Evolutionary conservation across 345 rosid genomes (phyloP), one percentile per base, ranked within the genome.

Genomic region (Rubroshorea leprosula): DNA sequence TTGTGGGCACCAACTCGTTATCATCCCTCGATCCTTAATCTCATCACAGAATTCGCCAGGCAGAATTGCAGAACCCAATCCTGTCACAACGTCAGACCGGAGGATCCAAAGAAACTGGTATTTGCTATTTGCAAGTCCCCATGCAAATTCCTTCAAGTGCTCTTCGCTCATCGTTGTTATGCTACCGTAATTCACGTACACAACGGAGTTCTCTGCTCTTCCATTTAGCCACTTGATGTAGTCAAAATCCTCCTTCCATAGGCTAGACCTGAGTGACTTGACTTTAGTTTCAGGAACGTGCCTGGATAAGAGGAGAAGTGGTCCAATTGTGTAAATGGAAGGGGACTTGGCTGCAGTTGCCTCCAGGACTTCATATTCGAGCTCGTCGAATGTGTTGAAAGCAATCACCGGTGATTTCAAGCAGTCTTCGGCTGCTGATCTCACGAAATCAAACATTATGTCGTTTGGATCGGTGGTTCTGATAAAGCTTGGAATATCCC

Each of bases 161-260:
- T 63, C 16, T 10, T 47, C 48, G 9, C 60, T 57, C 68, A 73
- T 60, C 14, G 60, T 41, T 14, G 50, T 48, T 0, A 68, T 8
- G 48, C 73, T 50, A 0, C 77, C 77, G 15, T 49, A 73, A 49
- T 68, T 73, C 46, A 73, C 69, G n/a, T 68, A 73, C 13, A 68
- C 57, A 51, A 73, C 77, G 3, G 73, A 73, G 15, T 41, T 20
- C 2, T 58, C 49, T n/a, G 51, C 60, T 44, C 24, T 29, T 25
- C 68, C 35, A 44, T 73, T 16, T 15, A 73, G 73, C 77, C 77
- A 73, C 9, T 60, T 26, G 18, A 73, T 50, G 35, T 64, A 73
- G 20, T 18, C 41, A 20, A 22, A 2, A 39, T 71, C 68, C 39
- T 66, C 54, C 21, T 57, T 65, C 67, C 70, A 65, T 17, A 65